Base-by-base conservation (phyloP, 2,329 filamentous ascomycete genomes). In the Phyllachora maydis region DNA sequence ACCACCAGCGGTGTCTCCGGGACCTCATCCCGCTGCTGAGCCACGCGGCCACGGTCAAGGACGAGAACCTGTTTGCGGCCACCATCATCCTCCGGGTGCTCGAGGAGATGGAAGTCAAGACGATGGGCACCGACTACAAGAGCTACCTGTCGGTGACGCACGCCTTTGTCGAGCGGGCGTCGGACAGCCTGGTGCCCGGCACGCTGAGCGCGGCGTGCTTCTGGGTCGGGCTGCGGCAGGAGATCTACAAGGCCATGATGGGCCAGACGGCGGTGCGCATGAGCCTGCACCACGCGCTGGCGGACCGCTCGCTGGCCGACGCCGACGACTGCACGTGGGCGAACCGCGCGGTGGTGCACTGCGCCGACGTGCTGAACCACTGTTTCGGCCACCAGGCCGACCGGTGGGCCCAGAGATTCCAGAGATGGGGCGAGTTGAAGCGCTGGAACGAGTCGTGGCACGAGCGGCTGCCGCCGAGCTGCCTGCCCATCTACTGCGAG, bases 281-380 rank as follows among this genome's bases (percentile, higher is more conserved):
- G n/a, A 56, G 50, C 9, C 45, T 68, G 2, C 46, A 54, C 9
- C 49, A 57, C 21, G 49, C 45, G 12, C 53, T 64, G 17, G 50
- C 64, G 19, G 57, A 65, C 32, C 51, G 53, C n/a, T 53, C 51
- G 0, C 47, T 62, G 6, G 11, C 17, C 1, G 16, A 21, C 1
- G 47, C 52, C 0, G 52, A 54, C 20, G 64, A 68, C 30, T 56
- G 55, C 28, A 50, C 49, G 1, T 69, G 64, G 64, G 58, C 65
- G 2, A 69, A 71, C 37, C 53, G 65, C 10, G 60, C 66, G 10
- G 54, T 73, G 0, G 54, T 66, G 3, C 59, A 67, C 33, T 65
- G 65, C 25, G 65, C 65, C n/a, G 63, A 70, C 30, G 61, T 71
- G 1, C 43, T 73, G 10, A 63, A 68, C 29, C 69, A 59, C 33